phyloP scores from a whole-genome alignment of 2,329 filamentous ascomycete species.

The Fusarium sp. region DNA sequence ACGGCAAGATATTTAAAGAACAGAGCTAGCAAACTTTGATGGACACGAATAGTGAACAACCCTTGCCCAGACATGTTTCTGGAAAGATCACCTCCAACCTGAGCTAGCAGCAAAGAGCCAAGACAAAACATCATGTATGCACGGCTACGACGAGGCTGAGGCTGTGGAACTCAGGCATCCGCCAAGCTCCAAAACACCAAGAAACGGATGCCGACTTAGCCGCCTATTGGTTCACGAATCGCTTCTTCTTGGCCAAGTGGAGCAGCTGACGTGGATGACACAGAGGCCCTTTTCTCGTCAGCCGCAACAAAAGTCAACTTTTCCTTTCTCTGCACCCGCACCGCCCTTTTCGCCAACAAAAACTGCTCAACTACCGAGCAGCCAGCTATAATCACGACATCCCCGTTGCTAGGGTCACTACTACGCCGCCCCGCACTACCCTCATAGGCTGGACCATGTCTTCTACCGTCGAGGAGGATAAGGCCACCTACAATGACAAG shows the following conservation, averaged over 20 bases:
- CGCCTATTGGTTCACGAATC: constrained; percentile 13
- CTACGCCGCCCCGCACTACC: constrained; percentile 4
- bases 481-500: constrained; percentile 51
- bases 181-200: constrained; percentile 35
- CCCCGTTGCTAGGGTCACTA: not conserved
- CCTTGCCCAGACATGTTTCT: no score
- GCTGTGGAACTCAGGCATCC: not conserved
- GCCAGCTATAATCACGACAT: not conserved
- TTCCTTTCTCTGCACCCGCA: not conserved
- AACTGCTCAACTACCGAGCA: not conserved
- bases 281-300: not conserved
- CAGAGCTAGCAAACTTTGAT: no score
- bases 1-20: no score
- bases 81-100: no score
- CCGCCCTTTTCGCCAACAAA: not conserved
- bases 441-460: constrained; percentile 22
- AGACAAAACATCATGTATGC: not conserved
- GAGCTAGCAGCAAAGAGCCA: not conserved
- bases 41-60: no score
- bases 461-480: constrained; percentile 14
- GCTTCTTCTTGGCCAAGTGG: constrained; percentile 41
- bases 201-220: constrained; percentile 25
- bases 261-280: constrained; percentile 41
- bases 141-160: not conserved
- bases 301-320: not conserved